Evolutionary conservation across 768 basidiomycete genomes (phyloP).

Genomic region (Sutorius australiensis): DNA sequence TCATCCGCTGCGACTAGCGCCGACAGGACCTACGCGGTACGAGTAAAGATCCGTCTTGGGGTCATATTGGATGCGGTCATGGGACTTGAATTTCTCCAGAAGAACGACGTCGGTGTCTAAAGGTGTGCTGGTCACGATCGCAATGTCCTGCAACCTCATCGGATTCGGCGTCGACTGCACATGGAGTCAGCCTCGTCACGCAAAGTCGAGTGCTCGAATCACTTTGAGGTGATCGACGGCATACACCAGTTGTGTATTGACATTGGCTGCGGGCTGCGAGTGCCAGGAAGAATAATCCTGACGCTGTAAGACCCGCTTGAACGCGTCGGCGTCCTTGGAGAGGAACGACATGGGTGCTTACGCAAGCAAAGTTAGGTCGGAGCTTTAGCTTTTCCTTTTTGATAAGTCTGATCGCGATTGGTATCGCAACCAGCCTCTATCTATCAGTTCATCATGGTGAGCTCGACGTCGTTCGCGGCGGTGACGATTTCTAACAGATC

Average conservation of each 20-base stretch:
- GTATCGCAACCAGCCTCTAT: constrained; percentile 21
- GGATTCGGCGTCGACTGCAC: constrained; percentile 65
- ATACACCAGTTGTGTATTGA: constrained; percentile 85
- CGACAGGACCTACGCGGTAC: constrained; percentile 61
- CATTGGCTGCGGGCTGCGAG: constrained; percentile 82
- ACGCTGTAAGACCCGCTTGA: constrained; percentile 59
- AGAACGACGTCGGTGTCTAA: constrained; percentile 67
- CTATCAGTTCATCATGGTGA: constrained; percentile 31
- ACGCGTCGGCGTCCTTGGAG: constrained; percentile 65
- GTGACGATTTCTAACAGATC: background rate
- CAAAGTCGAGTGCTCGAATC: constrained; percentile 9
- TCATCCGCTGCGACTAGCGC: background rate
- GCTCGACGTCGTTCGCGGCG: constrained; percentile 5
- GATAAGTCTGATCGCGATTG: constrained; percentile 22
- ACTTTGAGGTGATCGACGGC: constrained; percentile 82
- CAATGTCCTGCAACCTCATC: constrained; percentile 84
- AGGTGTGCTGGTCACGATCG: constrained; percentile 75
- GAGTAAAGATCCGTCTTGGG: constrained; percentile 82
- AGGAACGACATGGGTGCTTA: constrained; percentile 57
- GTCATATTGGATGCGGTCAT: constrained; percentile 77
- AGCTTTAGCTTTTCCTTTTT: constrained; percentile 14
- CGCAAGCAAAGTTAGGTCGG: constrained; percentile 27
- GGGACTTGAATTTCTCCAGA: constrained; percentile 76
- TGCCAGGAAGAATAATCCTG: constrained; percentile 78
- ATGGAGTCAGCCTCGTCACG: constrained; percentile 7